Conservation (phyloP, 2,329 filamentous ascomycete genomes). For the Aspergillus sp. region DNA sequence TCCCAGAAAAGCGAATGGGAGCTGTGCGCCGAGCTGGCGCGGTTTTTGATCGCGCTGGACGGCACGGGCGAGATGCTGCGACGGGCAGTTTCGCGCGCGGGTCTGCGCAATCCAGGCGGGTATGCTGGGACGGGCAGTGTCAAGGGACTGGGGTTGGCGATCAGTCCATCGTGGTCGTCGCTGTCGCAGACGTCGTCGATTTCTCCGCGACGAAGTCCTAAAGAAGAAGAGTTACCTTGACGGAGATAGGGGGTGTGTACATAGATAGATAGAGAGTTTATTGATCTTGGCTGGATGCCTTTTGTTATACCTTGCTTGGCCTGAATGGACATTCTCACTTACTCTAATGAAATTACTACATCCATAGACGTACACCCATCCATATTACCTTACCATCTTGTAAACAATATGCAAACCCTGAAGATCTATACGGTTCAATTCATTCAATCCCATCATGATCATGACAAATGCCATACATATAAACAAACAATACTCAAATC, state of each 20-base stretch:
- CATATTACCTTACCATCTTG: no score
- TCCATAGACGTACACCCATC: background rate
- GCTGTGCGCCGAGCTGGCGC: slow-evolving; percentile 86
- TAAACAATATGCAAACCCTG: no score
- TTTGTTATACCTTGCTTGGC: no score
- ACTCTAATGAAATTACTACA: background rate
- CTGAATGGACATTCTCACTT: no score
- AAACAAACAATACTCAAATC: background rate
- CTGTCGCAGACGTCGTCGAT: slow-evolving; percentile 30
- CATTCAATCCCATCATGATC: slow-evolving; percentile 5
- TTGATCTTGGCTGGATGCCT: no score
- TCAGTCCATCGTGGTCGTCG: slow-evolving; percentile 34
- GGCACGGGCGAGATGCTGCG: slow-evolving; percentile 75
- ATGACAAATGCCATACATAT: background rate
- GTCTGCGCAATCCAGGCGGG: slow-evolving; percentile 24
- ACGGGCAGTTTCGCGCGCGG: slow-evolving; percentile 44
- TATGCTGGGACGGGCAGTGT: slow-evolving; percentile 19
- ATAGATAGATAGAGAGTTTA: background rate
- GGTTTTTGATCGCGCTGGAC: slow-evolving; percentile 93
- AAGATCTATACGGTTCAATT: no score
- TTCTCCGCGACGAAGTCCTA: slow-evolving; percentile 18
- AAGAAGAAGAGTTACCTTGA: background rate
- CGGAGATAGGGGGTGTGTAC: background rate
- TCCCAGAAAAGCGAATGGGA: slow-evolving; percentile 91
- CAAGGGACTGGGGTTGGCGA: slow-evolving; percentile 36